A percentile compares a stretch with the other conserved stretches of the same genome.
phyloP scores from a whole-genome alignment of 2,329 filamentous ascomycete genomes.

The Atkinsonella hypoxylon region DNA sequence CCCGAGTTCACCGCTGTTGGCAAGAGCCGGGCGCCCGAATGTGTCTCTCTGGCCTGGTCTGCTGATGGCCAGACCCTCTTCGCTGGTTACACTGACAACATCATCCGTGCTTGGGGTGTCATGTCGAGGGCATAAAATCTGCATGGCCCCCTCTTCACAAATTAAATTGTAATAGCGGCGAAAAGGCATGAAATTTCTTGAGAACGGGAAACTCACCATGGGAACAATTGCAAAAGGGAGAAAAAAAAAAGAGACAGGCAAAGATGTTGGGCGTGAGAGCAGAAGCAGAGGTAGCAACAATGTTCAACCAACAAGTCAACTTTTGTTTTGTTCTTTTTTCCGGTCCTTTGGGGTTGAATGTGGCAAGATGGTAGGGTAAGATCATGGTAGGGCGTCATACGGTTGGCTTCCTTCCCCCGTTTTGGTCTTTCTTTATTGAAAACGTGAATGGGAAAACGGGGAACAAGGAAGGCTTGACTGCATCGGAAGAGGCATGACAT shows the following conservation, averaged over 20 bases:
- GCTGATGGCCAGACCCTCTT: constrained; percentile 98
- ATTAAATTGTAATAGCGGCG: constrained; percentile 1
- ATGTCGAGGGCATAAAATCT: constrained; percentile 73
- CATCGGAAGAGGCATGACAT: constrained; percentile 24
- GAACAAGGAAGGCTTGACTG: constrained; percentile 15
- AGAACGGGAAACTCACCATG: not conserved
- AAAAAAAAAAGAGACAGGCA: not conserved
- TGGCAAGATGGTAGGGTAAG: constrained; percentile 23
- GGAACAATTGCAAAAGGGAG: too few species aligned
- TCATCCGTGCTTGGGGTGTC: constrained; percentile 95
- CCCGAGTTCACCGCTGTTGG: constrained; percentile 93
- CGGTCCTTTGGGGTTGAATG: constrained; percentile 6
- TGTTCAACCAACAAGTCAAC: constrained; percentile 1
- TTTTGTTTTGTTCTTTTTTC: not conserved
- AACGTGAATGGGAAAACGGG: constrained; percentile 23
- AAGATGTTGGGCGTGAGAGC: not conserved
- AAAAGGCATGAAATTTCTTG: not conserved
- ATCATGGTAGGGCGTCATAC: constrained; percentile 34
- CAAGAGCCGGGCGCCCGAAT: constrained; percentile 98
- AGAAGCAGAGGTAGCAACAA: constrained; percentile 1
- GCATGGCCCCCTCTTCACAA: constrained; percentile 10
- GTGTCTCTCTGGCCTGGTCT: constrained; percentile 92
- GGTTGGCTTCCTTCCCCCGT: constrained; percentile 31
- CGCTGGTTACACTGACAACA: constrained; percentile 99
- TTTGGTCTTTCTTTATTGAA: constrained; percentile 30